Percentiles rank a stretch among this genome's conserved stretches.
Evolutionary conservation across 1,284 basidiomycete genomes (phyloP).

Genomic region (Rhodotorula sp.): DNA sequence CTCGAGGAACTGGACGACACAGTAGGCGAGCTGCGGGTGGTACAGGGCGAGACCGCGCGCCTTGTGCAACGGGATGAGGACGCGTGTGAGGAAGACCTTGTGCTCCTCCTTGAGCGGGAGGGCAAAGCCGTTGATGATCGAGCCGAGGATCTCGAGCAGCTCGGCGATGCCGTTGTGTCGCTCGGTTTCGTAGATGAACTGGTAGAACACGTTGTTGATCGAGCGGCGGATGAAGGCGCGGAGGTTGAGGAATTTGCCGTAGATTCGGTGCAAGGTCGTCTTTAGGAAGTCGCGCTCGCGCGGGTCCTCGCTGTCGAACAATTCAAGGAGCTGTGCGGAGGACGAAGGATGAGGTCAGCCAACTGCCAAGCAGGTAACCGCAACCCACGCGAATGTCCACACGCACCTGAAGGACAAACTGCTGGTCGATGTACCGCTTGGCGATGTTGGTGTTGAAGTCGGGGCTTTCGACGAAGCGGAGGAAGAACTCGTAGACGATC

Average conservation of each 20-base stretch:
- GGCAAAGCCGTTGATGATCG: constrained; percentile 99
- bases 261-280: constrained; percentile 97
- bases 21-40: constrained; percentile 97
- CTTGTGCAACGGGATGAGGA: constrained; percentile 96
- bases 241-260: constrained; percentile 98
- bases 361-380: not conserved
- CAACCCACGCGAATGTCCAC: no score
- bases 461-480: constrained; percentile 95
- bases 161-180: constrained; percentile 99
- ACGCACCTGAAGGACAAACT: constrained; percentile 75
- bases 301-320: constrained; percentile 99
- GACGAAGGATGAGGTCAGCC: not conserved
- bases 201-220: constrained; percentile 99
- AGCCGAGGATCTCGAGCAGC: constrained; percentile 94
- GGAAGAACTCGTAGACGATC: constrained; percentile 99
- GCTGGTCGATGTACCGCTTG: constrained; percentile 95
- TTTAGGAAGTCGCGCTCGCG: constrained; percentile 99
- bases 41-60: constrained; percentile 95
- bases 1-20: constrained; percentile 97
- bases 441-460: constrained; percentile 99
- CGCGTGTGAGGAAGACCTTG: constrained; percentile 94
- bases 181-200: constrained; percentile 98
- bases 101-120: constrained; percentile 98
- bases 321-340: constrained; percentile 70
- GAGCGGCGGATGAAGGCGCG: constrained; percentile 98